Conservation (phyloP, 768 basidiomycete species). For the Collybia nuda region DNA sequence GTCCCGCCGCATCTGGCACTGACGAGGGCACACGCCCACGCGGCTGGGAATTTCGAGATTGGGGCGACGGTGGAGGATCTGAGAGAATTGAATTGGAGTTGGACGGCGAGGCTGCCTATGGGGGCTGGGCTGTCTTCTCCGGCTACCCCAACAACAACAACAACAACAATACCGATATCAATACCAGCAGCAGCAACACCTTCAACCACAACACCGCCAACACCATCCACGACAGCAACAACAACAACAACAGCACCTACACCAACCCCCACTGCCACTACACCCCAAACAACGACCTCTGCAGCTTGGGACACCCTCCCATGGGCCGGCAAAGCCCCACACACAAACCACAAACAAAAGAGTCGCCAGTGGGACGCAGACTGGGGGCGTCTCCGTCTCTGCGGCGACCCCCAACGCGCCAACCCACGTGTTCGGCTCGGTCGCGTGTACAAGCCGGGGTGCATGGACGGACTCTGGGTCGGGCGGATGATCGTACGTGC, state of each 20-base stretch:
- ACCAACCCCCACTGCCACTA: too few relatives aligned
- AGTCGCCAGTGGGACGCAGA: conserved; percentile 50
- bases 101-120: conserved; percentile 26
- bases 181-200: not conserved
- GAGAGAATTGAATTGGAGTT: conserved; percentile 49
- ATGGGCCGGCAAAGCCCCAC: conserved; percentile 19
- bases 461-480: conserved; percentile 53
- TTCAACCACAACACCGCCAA: not conserved
- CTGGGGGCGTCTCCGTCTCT: conserved; percentile 48
- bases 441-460: conserved; percentile 40
- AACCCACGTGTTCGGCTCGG: conserved; percentile 16
- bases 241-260: not conserved
- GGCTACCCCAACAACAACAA: not conserved
- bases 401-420: conserved; percentile 23
- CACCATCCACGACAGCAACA: not conserved
- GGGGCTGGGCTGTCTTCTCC: conserved; percentile 1
- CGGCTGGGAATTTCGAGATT: conserved; percentile 18
- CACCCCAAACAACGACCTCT: too few relatives aligned
- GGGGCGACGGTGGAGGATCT: conserved; percentile 61
- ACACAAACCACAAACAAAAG: conserved; percentile 6
- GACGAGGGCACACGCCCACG: conserved; percentile 23
- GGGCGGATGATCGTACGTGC: conserved; percentile 54
- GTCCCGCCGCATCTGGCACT: conserved; percentile 38
- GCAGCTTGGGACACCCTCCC: too few relatives aligned
- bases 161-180: not conserved